A percentile compares a stretch with the other conserved stretches of the same genome.
Evolutionary conservation across 257 asterid species (phyloP).

Genomic region (Cruciata laevipes): DNA sequence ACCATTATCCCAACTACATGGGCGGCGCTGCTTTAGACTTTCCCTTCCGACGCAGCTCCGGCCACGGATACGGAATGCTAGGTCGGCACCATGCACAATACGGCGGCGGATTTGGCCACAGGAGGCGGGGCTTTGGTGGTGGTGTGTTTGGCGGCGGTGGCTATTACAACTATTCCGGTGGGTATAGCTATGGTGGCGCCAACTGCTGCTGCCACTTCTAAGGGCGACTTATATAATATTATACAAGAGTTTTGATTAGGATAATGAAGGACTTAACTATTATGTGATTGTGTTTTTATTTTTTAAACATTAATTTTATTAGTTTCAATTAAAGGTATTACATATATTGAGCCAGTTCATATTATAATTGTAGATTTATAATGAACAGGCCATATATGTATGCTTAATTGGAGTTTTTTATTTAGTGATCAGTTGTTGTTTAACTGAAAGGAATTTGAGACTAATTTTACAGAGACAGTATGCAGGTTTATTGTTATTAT

Average conservation of each 20-base stretch:
- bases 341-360: not conserved
- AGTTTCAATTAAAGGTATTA: no score
- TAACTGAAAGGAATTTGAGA: no score
- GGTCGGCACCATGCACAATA: not conserved
- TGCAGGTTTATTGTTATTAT: no score
- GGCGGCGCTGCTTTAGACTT: not conserved
- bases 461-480: no score
- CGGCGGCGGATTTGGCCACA: not conserved
- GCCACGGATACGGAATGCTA: not conserved
- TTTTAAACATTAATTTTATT: no score
- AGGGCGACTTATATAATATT: not conserved
- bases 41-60: not conserved
- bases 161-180: not conserved
- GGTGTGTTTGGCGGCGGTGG: slow-evolving; percentile 4
- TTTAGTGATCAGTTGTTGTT: no score
- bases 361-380: not conserved
- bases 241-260: no score
- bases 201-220: not conserved
- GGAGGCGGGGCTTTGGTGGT: not conserved
- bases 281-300: no score
- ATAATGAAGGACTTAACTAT: no score
- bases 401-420: no score
- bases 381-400: not conserved
- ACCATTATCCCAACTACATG: not conserved
- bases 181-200: slow-evolving; percentile 5